Evolutionary conservation across 1,284 basidiomycete species (phyloP).

Genomic region (Sanghuangporus sanghuang): DNA sequence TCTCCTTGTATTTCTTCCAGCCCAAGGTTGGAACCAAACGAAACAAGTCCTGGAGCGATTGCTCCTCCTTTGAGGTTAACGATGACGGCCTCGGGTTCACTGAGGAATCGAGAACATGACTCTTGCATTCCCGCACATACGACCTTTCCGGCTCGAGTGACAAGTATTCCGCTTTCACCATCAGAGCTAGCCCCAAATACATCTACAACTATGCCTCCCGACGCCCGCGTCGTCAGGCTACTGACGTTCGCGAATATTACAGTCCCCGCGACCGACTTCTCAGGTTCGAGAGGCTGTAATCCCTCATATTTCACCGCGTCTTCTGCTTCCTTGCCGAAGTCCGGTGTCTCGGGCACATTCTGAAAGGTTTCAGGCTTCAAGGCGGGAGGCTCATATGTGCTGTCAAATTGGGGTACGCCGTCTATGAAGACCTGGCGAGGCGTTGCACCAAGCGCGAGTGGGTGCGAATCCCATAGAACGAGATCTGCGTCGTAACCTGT

Average conservation of each 20-base stretch:
- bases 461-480: slow-evolving; percentile 73
- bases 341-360: slow-evolving; percentile 46
- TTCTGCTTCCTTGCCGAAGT: slow-evolving; percentile 51
- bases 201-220: slow-evolving; percentile 24
- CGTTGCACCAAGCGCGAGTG: slow-evolving; percentile 66
- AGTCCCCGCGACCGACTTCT: slow-evolving; percentile 28
- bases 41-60: slow-evolving; percentile 20
- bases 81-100: slow-evolving; percentile 14
- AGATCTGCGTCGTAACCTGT: slow-evolving; percentile 53
- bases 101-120: slow-evolving; percentile 30
- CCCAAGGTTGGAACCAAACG: slow-evolving; percentile 18
- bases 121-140: slow-evolving; percentile 28
- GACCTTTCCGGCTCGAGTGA: slow-evolving; percentile 39
- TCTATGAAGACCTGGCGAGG: slow-evolving; percentile 75
- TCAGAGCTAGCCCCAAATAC: slow-evolving; percentile 18
- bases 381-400: slow-evolving; percentile 30
- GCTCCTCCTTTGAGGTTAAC: slow-evolving; percentile 22
- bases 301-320: slow-evolving; percentile 59
- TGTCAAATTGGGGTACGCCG: slow-evolving; percentile 54
- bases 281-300: slow-evolving; percentile 52
- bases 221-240: slow-evolving; percentile 38
- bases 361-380: slow-evolving; percentile 46
- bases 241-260: slow-evolving; percentile 58
- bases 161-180: slow-evolving; percentile 31
- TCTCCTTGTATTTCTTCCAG: slow-evolving; percentile 50